Base-by-base conservation (phyloP, 805 yeast genomes). In the Candida maesae region DNA sequence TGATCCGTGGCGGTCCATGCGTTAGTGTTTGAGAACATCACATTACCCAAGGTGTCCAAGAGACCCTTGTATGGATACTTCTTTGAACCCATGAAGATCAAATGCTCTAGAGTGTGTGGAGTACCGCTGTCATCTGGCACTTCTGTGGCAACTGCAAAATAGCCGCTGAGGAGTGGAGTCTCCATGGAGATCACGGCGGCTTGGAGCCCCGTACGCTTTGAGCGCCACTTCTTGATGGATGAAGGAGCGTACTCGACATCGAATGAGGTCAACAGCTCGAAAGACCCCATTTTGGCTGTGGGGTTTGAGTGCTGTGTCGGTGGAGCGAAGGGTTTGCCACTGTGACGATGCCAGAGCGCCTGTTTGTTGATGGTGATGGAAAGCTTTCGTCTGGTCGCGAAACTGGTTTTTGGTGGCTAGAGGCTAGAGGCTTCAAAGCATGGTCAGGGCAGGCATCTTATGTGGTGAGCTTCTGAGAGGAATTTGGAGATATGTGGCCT, bases 1-100 rank as follows among this genome's bases (percentile, higher is more conserved):
- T 87, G 95, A 63, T 93, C 98, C 5, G 93, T 87, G 1, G 84
- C 88, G 0, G 99, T 93, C 96, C 96, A 90, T 0, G 99, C 99
- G 58, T 93, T 93, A 0, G 98, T 93, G 5, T 79, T 72, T 2
- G 96, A 84, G 63, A 82, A 84, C 47, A 88, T 81, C 42, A 85
- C 65, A 56, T 88, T 87, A 6, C 97, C 95, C 38, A 90, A 71
- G 10, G 81, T 81, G 57, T 93, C 99, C 35, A 93, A 67, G 36
- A 90, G 68, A 8, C 99, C 98, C 62, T 91, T 91, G 62, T 83
- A 91, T 0, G 98, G 98, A 53, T 79, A 86, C 43, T 81, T 79
- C 49, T 81, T 70, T 3, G 96, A 86, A 1, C 99, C 99, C 95
- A 89, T 86, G 61, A 93, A 93, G 27, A 91, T 74, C 61, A 93